Conservation (phyloP, 169 alveolate species). For the Eimeria falciformis region DNA sequence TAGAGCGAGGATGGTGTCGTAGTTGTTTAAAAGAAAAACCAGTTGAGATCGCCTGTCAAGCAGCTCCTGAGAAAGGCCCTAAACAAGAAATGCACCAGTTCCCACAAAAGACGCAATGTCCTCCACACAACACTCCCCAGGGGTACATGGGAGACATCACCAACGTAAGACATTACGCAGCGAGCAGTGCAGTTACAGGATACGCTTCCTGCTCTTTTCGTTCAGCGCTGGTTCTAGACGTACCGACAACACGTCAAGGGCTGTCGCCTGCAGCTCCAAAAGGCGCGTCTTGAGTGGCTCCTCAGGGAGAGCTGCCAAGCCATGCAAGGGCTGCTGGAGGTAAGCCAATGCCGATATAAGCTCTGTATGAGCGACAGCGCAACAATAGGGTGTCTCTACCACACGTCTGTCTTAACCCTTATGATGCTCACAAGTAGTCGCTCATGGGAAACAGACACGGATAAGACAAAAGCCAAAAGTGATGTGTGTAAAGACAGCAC, state of each 20-base stretch:
- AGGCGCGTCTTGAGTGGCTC: not conserved
- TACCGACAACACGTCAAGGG: not conserved
- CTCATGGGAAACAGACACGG: too few species aligned
- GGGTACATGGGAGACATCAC: not conserved
- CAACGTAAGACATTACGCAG: too few species aligned
- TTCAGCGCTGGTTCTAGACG: not conserved
- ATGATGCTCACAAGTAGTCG: too few species aligned
- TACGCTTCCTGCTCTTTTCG: too few species aligned
- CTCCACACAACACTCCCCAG: too few species aligned
- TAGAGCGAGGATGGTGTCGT: constrained; percentile 58
- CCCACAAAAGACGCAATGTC: too few species aligned
- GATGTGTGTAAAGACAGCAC: too few species aligned
- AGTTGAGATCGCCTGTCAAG: not conserved
- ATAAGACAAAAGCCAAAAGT: too few species aligned
- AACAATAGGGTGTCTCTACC: too few species aligned
- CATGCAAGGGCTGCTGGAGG: not conserved
- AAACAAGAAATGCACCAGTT: too few species aligned
- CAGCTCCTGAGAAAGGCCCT: constrained; percentile 19
- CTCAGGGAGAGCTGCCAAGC: not conserved
- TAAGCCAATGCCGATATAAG: not conserved
- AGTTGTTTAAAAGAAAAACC: constrained; percentile 69
- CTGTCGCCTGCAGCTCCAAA: not conserved
- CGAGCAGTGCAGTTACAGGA: too few species aligned
- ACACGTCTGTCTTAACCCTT: too few species aligned
- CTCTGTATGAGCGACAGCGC: not conserved